These are phyloP conservation scores for Colletotrichum ledebouriae DNA, from an alignment of 2,329 filamentous ascomycete genomes.

Conservation along the genomic window DNA sequence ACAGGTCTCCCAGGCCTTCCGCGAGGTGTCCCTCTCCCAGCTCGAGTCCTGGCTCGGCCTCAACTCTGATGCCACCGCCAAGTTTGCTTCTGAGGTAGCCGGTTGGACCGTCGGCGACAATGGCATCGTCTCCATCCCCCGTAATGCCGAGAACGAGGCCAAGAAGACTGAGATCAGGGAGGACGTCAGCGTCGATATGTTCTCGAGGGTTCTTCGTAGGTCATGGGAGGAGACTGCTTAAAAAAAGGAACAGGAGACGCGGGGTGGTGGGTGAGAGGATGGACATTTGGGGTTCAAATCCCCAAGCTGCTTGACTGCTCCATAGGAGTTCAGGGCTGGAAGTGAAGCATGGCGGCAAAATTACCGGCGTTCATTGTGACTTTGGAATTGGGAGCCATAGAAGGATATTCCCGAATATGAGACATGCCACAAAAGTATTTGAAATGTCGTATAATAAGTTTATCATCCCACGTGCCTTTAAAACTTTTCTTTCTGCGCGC, in stretches of 20 bases:
- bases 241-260: constrained; percentile 39
- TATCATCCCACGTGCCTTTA: constrained; percentile 5
- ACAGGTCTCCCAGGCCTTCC: constrained; percentile 84
- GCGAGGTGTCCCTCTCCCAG: constrained; percentile 76
- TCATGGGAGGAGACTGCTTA: constrained; percentile 87
- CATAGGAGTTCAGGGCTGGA: constrained; percentile 41
- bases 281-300: constrained; percentile 16
- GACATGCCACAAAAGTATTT: constrained; percentile 38
- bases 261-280: constrained; percentile 21
- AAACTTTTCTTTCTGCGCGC: constrained; percentile 32
- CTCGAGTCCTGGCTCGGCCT: constrained; percentile 84
- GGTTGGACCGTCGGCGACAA: constrained; percentile 84
- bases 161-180: constrained; percentile 96
- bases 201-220: constrained; percentile 82
- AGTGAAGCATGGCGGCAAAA: constrained; percentile 44
- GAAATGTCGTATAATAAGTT: constrained; percentile 30
- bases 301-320: constrained; percentile 37
- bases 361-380: constrained; percentile 43
- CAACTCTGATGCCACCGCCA: constrained; percentile 74
- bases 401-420: constrained; percentile 43
- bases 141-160: constrained; percentile 97
- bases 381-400: constrained; percentile 44
- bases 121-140: constrained; percentile 79
- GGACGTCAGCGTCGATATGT: constrained; percentile 92
- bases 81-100: constrained; percentile 87